Percentiles rank a stretch among this genome's conserved stretches.
Evolutionary conservation across 352 stramenopile species (phyloP).

Genomic region (Pythium aristosporum): DNA sequence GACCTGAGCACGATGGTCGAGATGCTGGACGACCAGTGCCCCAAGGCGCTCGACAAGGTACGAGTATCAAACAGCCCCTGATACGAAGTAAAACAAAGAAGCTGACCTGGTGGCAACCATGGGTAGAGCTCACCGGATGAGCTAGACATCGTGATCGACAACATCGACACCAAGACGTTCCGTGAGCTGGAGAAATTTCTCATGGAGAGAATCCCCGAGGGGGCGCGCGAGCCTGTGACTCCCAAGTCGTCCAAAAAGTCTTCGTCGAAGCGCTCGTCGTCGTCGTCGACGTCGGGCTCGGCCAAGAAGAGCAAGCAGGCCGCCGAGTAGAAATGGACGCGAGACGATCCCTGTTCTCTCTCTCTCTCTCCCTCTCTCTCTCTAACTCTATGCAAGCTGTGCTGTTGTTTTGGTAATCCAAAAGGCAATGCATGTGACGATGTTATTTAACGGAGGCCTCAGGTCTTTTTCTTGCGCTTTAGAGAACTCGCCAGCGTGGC

Average conservation of each 20-base stretch:
- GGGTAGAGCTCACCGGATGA: conserved; percentile 76
- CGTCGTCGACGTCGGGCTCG: conserved; percentile 22
- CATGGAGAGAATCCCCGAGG: conserved; percentile 67
- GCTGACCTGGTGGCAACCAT: neutral
- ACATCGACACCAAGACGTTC: conserved; percentile 89
- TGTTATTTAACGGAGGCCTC: conserved; percentile 15
- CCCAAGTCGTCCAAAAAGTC: conserved; percentile 58
- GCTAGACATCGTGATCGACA: conserved; percentile 87
- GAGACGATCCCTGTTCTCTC: neutral
- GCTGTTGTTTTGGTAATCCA: neutral
- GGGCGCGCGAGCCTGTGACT: conserved; percentile 61
- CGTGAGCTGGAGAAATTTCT: conserved; percentile 83
- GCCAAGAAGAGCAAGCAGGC: conserved; percentile 59
- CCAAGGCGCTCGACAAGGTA: conserved; percentile 83
- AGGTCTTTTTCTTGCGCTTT: conserved; percentile 39
- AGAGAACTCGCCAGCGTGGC: conserved; percentile 53
- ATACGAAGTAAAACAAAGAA: neutral
- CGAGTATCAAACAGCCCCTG: neutral
- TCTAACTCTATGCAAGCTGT: too few relatives aligned
- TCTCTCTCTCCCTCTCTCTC: neutral
- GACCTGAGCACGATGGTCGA: conserved; percentile 78
- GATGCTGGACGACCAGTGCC: conserved; percentile 82
- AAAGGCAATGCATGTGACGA: neutral
- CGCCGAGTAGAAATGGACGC: conserved; percentile 25
- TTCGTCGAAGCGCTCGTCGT: conserved; percentile 26